These are phyloP conservation scores for Ceratobasidium sp. DNA, from an alignment of 1,284 basidiomycete genomes.

Conservation along the genomic window DNA sequence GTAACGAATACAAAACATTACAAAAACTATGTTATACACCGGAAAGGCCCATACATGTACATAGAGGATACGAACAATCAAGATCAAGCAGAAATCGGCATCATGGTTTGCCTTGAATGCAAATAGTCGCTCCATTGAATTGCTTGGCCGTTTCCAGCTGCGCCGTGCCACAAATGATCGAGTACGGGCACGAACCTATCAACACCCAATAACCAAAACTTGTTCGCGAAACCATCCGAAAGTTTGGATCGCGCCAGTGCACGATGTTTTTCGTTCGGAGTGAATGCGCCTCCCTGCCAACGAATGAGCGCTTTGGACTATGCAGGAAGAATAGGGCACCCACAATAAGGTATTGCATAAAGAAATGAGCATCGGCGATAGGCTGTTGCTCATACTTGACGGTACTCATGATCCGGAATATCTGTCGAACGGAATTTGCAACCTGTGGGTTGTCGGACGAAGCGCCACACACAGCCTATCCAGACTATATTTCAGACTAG, in stretches of 20 bases:
- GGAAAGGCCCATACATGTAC: not conserved
- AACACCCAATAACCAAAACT: not conserved
- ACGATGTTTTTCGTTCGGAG: conserved; percentile 15
- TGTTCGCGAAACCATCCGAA: not conserved
- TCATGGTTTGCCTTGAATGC: not conserved
- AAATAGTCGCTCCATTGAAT: conserved; percentile 1
- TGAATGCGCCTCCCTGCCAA: conserved; percentile 6
- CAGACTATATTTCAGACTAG: not conserved
- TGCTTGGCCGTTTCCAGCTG: not conserved
- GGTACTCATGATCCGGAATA: not conserved
- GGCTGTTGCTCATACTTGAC: not conserved
- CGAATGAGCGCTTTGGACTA: not conserved
- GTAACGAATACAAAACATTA: too few relatives aligned
- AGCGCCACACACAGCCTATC: not conserved
- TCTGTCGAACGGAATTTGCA: not conserved
- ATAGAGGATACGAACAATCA: not conserved
- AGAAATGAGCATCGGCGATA: not conserved
- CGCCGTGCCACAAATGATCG: conserved; percentile 15
- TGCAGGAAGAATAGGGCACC: not conserved
- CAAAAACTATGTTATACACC: not conserved
- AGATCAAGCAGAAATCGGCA: not conserved
- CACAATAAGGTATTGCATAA: conserved; percentile 29
- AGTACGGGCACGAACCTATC: conserved; percentile 6
- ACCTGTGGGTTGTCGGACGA: not conserved
- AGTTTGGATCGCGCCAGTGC: not conserved